Conservation (phyloP, 2,329 filamentous ascomycete species). For the Stagonosporopsis vannaccii region DNA sequence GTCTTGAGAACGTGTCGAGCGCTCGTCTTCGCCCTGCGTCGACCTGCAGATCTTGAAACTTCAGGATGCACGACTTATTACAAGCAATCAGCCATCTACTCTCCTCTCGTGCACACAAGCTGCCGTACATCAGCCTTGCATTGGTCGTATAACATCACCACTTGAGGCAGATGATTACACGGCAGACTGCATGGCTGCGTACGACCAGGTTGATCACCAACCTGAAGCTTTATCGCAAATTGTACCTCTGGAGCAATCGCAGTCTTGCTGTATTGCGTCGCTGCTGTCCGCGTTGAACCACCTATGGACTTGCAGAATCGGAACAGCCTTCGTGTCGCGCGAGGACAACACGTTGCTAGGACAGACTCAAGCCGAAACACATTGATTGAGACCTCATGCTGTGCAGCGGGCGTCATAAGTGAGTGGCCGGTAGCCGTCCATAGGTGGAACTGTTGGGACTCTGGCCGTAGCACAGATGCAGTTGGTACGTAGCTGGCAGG, state of each 20-base stretch:
- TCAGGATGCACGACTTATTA: constrained; percentile 26
- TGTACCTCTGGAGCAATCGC: constrained; percentile 1
- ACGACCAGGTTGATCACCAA: neutral
- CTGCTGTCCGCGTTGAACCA: constrained; percentile 35
- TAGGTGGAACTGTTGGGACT: constrained; percentile 43
- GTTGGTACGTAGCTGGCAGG: constrained; percentile 19
- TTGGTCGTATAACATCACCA: constrained; percentile 13
- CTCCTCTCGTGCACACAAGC: constrained; percentile 18
- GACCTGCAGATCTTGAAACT: constrained; percentile 33
- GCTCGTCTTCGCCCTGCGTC: constrained; percentile 16
- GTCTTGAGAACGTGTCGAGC: neutral
- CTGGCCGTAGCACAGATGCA: constrained; percentile 34
- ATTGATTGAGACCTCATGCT: constrained; percentile 26
- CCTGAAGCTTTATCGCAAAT: neutral
- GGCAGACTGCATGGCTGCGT: constrained; percentile 10
- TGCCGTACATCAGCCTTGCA: constrained; percentile 30
- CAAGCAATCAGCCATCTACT: constrained; percentile 3
- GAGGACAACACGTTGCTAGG: constrained; percentile 34
- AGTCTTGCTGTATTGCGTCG: neutral
- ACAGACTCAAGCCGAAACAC: constrained; percentile 21
- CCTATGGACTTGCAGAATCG: constrained; percentile 35
- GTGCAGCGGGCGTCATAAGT: constrained; percentile 29
- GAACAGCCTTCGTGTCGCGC: constrained; percentile 21
- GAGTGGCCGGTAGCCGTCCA: constrained; percentile 27
- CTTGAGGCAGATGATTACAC: constrained; percentile 13